Conservation (phyloP, 139 green algal species). For the Picochlorum sp. region DNA sequence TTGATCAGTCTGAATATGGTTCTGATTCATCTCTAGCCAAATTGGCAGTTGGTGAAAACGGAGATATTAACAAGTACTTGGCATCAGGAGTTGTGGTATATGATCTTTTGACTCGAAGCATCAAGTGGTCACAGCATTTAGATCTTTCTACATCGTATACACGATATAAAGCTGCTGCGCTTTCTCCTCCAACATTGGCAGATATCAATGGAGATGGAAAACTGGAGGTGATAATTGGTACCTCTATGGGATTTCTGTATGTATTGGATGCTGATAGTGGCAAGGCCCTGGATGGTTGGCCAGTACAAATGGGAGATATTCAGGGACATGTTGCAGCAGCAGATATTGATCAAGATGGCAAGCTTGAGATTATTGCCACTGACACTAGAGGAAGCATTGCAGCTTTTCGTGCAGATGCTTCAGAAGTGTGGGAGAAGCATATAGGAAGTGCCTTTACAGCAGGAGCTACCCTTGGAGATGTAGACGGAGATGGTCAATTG, state of each 20-base stretch:
- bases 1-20: slow-evolving; percentile 60
- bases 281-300: slow-evolving; percentile 51
- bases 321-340: slow-evolving; percentile 79
- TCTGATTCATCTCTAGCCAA: not conserved
- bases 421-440: slow-evolving; percentile 90
- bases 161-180: slow-evolving; percentile 67
- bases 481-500: slow-evolving; percentile 72
- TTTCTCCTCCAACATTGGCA: slow-evolving; percentile 66
- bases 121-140: slow-evolving; percentile 85
- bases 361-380: slow-evolving; percentile 73
- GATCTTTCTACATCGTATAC: slow-evolving; percentile 85
- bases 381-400: slow-evolving; percentile 85
- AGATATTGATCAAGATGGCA: slow-evolving; percentile 85
- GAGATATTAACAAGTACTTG: slow-evolving; percentile 64
- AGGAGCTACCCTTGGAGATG: slow-evolving; percentile 50
- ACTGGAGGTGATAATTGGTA: slow-evolving; percentile 89
- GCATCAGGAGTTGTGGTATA: slow-evolving; percentile 74
- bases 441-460: slow-evolving; percentile 19
- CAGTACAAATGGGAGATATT: slow-evolving; percentile 88
- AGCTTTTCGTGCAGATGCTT: slow-evolving; percentile 50
- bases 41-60: slow-evolving; percentile 37
- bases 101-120: slow-evolving; percentile 48
- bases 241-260: slow-evolving; percentile 89
- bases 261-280: slow-evolving; percentile 60
- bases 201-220: slow-evolving; percentile 78